A percentile compares a stretch with the other conserved stretches of the same genome.
phyloP scores from a whole-genome alignment of 768 basidiomycete genomes.

The Cystofilobasidium ferigula region DNA sequence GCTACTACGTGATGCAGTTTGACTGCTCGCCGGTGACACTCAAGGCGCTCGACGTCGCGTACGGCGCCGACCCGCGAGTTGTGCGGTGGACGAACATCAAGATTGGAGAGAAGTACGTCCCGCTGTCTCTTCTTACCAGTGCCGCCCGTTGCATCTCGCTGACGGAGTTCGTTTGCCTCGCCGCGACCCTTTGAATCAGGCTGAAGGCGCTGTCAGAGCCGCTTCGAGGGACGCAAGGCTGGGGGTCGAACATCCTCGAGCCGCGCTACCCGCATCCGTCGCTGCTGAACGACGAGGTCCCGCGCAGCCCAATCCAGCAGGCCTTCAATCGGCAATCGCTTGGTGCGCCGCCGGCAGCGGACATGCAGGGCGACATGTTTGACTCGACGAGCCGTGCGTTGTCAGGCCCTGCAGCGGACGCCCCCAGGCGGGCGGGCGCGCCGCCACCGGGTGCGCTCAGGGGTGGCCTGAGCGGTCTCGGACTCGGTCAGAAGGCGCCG shows the following conservation, averaged over 20 bases:
- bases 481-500: no score
- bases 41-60: constrained; percentile 4
- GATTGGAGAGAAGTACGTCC: constrained; percentile 13
- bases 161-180: not conserved
- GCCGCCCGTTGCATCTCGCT: no score
- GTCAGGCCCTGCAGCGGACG: no score
- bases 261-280: not conserved
- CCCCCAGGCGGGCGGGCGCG: no score
- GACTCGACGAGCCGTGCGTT: no score
- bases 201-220: not conserved
- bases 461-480: no score
- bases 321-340: not conserved
- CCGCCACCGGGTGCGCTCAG: no score
- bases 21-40: constrained; percentile 26
- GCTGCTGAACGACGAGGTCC: not conserved
- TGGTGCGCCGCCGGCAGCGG: no score
- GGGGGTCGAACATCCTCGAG: not conserved
- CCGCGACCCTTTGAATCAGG: not conserved
- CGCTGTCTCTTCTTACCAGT: not conserved
- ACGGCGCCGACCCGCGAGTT: constrained; percentile 18
- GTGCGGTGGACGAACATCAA: constrained; percentile 25
- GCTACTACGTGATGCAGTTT: constrained; percentile 21
- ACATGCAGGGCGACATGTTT: no score
- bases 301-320: not conserved
- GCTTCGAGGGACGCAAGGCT: not conserved